These are phyloP conservation scores for Talaromyces proteolyticus DNA, from an alignment of 495 filamentous ascomycete genomes.

Conservation along the genomic window DNA sequence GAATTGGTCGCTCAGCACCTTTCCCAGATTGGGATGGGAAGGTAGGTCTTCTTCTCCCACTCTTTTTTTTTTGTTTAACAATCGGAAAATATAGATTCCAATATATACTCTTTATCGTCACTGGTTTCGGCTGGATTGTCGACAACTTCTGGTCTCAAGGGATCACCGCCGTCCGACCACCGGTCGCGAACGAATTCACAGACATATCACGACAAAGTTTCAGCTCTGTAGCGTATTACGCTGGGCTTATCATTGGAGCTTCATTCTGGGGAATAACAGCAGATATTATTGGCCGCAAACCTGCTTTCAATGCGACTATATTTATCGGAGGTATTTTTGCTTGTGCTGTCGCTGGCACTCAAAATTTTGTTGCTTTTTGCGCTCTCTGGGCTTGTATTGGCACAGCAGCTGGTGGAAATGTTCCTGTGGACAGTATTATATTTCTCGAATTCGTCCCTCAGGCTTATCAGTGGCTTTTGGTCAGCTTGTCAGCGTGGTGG, in stretches of 20 bases:
- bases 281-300: constrained; percentile 24
- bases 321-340: constrained; percentile 23
- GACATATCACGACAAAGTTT: constrained; percentile 23
- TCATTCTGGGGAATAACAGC: constrained; percentile 28
- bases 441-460: constrained; percentile 25
- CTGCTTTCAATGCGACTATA: constrained; percentile 24
- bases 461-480: constrained; percentile 27
- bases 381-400: constrained; percentile 28
- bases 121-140: constrained; percentile 30
- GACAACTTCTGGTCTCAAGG: constrained; percentile 30
- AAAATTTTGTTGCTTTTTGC: constrained; percentile 26
- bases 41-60: constrained; percentile 9
- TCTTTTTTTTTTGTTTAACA: background rate
- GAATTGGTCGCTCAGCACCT: constrained; percentile 24
- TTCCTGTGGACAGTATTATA: constrained; percentile 27
- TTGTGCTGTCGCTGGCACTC: constrained; percentile 20
- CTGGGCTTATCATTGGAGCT: constrained; percentile 27
- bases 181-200: constrained; percentile 21
- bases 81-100: constrained; percentile 19
- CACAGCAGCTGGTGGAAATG: constrained; percentile 27
- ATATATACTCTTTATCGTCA: constrained; percentile 26
- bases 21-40: constrained; percentile 29
- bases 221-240: constrained; percentile 30
- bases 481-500: constrained; percentile 27
- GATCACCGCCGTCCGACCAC: constrained; percentile 23